Evolutionary conservation across 768 basidiomycete genomes (phyloP).

Genomic region (Lentinus tigrinus): DNA sequence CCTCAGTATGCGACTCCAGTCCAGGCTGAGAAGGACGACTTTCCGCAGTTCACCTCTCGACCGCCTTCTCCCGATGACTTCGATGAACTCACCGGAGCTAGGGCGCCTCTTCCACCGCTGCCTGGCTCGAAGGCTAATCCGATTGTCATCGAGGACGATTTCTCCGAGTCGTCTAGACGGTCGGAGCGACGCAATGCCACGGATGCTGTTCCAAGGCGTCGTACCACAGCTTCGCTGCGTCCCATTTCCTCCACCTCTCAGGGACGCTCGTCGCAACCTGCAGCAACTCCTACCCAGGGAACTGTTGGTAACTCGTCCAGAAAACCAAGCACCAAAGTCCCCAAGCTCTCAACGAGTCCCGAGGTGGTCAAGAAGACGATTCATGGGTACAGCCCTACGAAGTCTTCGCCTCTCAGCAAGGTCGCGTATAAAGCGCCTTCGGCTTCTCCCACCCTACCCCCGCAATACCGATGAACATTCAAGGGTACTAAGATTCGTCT

Average conservation of each 20-base stretch:
- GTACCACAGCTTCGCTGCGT: too few species aligned
- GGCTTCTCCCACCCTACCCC: neutral
- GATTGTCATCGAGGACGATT: slow-evolving; percentile 8
- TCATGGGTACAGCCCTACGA: slow-evolving; percentile 4
- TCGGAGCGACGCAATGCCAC: neutral
- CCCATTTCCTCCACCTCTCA: neutral
- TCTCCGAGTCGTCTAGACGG: neutral
- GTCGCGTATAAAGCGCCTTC: neutral
- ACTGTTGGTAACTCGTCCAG: neutral
- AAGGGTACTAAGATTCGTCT: too few species aligned
- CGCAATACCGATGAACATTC: too few species aligned
- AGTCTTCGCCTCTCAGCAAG: slow-evolving; percentile 5
- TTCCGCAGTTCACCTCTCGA: neutral
- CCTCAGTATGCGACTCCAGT: neutral
- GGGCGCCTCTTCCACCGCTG: neutral
- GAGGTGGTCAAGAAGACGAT: slow-evolving; percentile 1
- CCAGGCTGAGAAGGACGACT: neutral
- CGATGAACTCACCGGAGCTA: neutral
- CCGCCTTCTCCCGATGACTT: neutral
- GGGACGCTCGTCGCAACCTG: neutral
- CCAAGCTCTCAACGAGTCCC: neutral
- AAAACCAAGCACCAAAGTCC: neutral
- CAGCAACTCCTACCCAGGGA: neutral
- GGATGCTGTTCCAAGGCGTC: too few species aligned
- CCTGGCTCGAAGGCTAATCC: slow-evolving; percentile 1